Conservation (phyloP, 805 yeast species). For the Scheffersomyces amazonensis region DNA sequence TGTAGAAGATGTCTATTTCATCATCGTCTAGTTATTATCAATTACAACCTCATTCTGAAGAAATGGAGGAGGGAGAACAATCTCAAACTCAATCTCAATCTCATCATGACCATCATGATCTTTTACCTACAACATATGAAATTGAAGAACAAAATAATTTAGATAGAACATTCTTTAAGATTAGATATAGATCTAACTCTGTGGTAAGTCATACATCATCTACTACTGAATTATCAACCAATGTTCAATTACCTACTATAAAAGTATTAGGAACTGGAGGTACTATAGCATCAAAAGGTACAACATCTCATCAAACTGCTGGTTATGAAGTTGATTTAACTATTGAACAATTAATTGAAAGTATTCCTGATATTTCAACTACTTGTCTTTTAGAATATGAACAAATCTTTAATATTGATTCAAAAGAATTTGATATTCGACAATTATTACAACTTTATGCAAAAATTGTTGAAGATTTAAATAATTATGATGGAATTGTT, state of each 20-base stretch:
- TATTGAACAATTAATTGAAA: conserved; percentile 47
- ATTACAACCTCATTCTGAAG: not conserved
- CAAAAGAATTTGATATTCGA: conserved; percentile 50
- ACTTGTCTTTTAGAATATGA: conserved; percentile 59
- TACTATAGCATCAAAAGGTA: conserved; percentile 43
- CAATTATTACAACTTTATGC: conserved; percentile 45
- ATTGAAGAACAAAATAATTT: not conserved
- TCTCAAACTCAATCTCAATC: too few relatives aligned
- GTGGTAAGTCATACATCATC: conserved; percentile 11
- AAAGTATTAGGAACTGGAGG: conserved; percentile 46
- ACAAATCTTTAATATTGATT: conserved; percentile 61
- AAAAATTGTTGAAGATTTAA: conserved; percentile 44
- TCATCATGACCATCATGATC: not conserved
- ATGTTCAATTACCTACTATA: conserved; percentile 25
- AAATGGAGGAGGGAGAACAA: not conserved
- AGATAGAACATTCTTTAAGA: conserved; percentile 16
- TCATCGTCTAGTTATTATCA: not conserved
- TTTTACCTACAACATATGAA: conserved; percentile 13
- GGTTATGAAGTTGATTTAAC: conserved; percentile 43
- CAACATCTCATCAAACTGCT: conserved; percentile 37
- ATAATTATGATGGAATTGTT: conserved; percentile 54
- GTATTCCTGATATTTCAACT: conserved; percentile 54
- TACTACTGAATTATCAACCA: conserved; percentile 2
- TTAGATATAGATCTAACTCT: conserved; percentile 35
- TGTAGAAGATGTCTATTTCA: not conserved